These are phyloP conservation scores for Curvularia sp. DNA, from an alignment of 2,329 filamentous ascomycete species.

Conservation along the genomic window DNA sequence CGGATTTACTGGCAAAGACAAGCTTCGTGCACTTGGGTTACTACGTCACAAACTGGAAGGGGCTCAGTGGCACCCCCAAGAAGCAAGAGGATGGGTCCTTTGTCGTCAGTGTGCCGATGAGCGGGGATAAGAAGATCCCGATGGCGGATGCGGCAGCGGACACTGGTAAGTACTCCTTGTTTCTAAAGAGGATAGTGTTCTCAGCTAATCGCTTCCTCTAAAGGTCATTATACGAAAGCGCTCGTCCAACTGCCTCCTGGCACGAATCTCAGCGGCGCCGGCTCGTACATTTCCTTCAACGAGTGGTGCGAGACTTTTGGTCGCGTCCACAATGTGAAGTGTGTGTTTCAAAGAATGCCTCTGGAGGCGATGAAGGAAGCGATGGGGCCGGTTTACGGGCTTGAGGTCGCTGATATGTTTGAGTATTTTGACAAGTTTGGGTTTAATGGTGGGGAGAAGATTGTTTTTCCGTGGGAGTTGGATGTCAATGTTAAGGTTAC, in stretches of 20 bases:
- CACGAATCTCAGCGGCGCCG: constrained; percentile 34
- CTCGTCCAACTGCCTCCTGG: constrained; percentile 33
- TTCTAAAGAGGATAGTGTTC: not conserved
- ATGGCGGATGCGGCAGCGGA: constrained; percentile 25
- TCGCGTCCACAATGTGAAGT: constrained; percentile 25
- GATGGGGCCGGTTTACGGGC: constrained; percentile 29
- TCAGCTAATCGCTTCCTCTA: constrained; percentile 2
- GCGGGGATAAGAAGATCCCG: constrained; percentile 29
- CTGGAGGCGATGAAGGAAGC: constrained; percentile 29
- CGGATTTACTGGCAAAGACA: constrained; percentile 36
- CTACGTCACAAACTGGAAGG: constrained; percentile 36
- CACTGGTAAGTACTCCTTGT: constrained; percentile 26
- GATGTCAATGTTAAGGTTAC: constrained; percentile 28
- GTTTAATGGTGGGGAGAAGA: constrained; percentile 46
- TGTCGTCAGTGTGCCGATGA: constrained; percentile 26
- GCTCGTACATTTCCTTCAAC: constrained; percentile 29
- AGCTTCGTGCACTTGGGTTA: constrained; percentile 36
- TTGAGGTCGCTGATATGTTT: constrained; percentile 45
- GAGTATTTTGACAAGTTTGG: constrained; percentile 48
- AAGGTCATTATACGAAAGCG: constrained; percentile 32
- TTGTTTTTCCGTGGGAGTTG: constrained; percentile 41
- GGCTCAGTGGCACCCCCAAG: constrained; percentile 11
- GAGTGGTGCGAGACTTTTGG: constrained; percentile 37
- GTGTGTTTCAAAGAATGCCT: constrained; percentile 24
- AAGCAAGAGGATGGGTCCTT: constrained; percentile 33